Conservation (phyloP, 75 land plant genomes). For the Isoetes taiwanensis region DNA sequence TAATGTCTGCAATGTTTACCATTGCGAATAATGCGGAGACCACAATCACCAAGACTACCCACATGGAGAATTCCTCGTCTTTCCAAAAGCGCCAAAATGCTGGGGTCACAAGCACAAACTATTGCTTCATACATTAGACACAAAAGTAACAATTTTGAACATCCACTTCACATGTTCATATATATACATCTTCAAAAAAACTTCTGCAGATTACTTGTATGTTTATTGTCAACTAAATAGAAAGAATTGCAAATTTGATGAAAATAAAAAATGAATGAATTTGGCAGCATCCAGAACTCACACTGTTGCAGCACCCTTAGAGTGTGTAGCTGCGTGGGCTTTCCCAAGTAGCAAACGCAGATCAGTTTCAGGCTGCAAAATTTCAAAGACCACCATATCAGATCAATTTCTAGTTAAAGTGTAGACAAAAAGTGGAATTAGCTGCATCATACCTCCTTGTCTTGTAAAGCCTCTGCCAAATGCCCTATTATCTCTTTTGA, state of each 20-base stretch:
- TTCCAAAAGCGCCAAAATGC: slow-evolving; percentile 84
- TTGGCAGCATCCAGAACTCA: too few species aligned
- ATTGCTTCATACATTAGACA: neutral
- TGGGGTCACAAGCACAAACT: slow-evolving; percentile 8
- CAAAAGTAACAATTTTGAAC: neutral
- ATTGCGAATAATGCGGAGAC: slow-evolving; percentile 55
- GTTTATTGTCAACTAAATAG: too few species aligned
- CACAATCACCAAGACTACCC: slow-evolving; percentile 95
- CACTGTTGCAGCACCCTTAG: slow-evolving; percentile 89
- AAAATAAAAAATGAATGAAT: too few species aligned
- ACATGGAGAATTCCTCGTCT: slow-evolving; percentile 52
- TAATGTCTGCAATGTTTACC: slow-evolving; percentile 23
- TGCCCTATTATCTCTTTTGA: slow-evolving; percentile 59
- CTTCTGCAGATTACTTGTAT: neutral
- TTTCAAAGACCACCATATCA: too few species aligned
- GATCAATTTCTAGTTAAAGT: too few species aligned
- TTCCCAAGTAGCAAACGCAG: slow-evolving; percentile 45
- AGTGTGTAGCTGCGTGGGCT: slow-evolving; percentile 71
- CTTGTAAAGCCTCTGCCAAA: slow-evolving; percentile 32
- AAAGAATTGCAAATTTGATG: too few species aligned
- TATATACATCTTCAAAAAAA: neutral
- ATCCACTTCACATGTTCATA: neutral
- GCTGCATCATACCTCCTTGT: slow-evolving; percentile 66
- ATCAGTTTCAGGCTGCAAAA: slow-evolving; percentile 35
- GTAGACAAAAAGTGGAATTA: too few species aligned